These are phyloP conservation scores for Podospora tetraspora DNA, from an alignment of 495 filamentous ascomycete species.

Conservation along the genomic window DNA sequence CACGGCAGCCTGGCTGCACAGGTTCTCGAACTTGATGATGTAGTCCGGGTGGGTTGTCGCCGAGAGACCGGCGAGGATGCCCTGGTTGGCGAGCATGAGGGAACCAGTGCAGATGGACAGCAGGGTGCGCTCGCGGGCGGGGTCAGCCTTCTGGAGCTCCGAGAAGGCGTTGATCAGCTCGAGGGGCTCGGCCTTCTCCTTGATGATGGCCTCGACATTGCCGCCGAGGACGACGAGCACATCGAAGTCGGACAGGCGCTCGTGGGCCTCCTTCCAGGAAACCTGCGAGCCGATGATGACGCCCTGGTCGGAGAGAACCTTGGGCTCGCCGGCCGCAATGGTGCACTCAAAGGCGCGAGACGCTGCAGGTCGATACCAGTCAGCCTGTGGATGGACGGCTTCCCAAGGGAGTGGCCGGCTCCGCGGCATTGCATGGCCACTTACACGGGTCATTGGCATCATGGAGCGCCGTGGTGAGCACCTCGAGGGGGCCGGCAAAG, in stretches of 20 bases:
- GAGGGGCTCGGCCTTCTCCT: constrained; percentile 56
- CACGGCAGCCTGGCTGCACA: constrained; percentile 61
- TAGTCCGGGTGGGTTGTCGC: constrained; percentile 64
- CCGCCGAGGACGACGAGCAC: constrained; percentile 67
- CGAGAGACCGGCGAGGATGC: constrained; percentile 65
- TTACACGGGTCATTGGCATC: constrained; percentile 57
- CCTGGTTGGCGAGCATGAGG: constrained; percentile 64
- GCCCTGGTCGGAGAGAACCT: constrained; percentile 63
- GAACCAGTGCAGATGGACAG: constrained; percentile 73
- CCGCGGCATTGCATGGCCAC: constrained; percentile 15
- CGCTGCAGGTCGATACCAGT: constrained; percentile 27
- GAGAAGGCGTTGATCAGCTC: constrained; percentile 59
- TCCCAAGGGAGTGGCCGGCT: not conserved
- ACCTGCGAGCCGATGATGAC: constrained; percentile 70
- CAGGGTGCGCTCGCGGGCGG: constrained; percentile 64
- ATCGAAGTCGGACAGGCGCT: constrained; percentile 62
- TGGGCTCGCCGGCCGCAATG: constrained; percentile 53
- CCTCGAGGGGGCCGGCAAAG: constrained; percentile 62
- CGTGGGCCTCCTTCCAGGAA: constrained; percentile 58
- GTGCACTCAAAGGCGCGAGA: constrained; percentile 61
- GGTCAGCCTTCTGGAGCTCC: constrained; percentile 61
- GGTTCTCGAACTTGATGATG: constrained; percentile 58
- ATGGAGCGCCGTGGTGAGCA: constrained; percentile 54
- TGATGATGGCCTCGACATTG: constrained; percentile 46
- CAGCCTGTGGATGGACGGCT: constrained; percentile 12